Evolutionary conservation across 805 yeast genomes (phyloP).

Genomic region (Tanozyma kutaoensis): DNA sequence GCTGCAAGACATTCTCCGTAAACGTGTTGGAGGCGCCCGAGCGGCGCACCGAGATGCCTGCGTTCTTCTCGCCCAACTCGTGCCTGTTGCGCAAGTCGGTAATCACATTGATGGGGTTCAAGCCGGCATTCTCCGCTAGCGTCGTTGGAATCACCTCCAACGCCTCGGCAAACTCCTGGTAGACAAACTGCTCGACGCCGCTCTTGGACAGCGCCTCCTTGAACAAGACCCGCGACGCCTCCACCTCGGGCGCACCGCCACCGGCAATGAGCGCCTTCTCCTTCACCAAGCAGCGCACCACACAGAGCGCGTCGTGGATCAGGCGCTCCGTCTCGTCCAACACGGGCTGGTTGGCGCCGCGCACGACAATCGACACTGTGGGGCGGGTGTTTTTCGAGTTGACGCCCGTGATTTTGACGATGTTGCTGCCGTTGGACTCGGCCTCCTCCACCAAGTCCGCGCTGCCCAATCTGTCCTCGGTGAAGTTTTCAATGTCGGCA

Average conservation of each 20-base stretch:
- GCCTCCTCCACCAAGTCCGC: constrained; percentile 91
- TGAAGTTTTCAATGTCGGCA: constrained; percentile 86
- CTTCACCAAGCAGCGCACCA: constrained; percentile 74
- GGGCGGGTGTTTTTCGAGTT: constrained; percentile 36
- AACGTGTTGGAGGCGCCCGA: constrained; percentile 85
- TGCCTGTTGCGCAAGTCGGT: constrained; percentile 88
- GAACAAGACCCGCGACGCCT: constrained; percentile 61
- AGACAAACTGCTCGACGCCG: constrained; percentile 85
- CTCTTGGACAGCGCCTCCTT: constrained; percentile 60
- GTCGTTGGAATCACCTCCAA: constrained; percentile 89
- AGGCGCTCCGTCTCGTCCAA: constrained; percentile 97
- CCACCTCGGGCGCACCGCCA: constrained; percentile 97
- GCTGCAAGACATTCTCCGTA: constrained; percentile 92
- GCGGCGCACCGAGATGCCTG: constrained; percentile 94
- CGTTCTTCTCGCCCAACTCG: constrained; percentile 78
- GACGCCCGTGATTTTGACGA: constrained; percentile 79
- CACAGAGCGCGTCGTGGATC: constrained; percentile 94
- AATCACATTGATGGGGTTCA: constrained; percentile 81
- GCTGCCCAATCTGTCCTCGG: constrained; percentile 83
- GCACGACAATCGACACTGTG: constrained; percentile 80
- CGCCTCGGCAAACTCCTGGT: constrained; percentile 85
- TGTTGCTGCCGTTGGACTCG: constrained; percentile 80
- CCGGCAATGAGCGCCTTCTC: constrained; percentile 90
- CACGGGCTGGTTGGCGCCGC: constrained; percentile 88
- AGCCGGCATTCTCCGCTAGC: constrained; percentile 89